These are phyloP conservation scores for Phytophthora hibernalis DNA, from an alignment of 352 stramenopile species.

Conservation along the genomic window DNA sequence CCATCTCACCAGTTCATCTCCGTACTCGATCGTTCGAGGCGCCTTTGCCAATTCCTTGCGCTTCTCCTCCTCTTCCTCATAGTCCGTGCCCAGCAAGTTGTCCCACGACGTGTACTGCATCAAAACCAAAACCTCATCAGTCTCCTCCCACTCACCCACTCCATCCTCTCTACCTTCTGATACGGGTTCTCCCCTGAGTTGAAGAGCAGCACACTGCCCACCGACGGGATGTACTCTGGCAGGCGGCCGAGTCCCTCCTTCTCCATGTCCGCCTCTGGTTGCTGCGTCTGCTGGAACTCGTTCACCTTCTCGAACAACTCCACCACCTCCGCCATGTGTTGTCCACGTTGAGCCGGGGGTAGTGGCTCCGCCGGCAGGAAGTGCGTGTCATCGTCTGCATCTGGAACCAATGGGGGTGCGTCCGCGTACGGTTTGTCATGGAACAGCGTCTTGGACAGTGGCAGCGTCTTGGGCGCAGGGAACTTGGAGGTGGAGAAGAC, in stretches of 20 bases:
- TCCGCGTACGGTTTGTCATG: slow-evolving; percentile 87
- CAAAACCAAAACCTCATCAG: slow-evolving; percentile 10
- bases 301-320: slow-evolving; percentile 90
- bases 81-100: slow-evolving; percentile 86
- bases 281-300: slow-evolving; percentile 72
- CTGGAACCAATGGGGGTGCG: slow-evolving; percentile 65
- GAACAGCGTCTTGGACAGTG: slow-evolving; percentile 80
- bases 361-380: slow-evolving; percentile 83
- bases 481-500: slow-evolving; percentile 92
- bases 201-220: slow-evolving; percentile 87
- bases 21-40: slow-evolving; percentile 81
- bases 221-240: slow-evolving; percentile 83
- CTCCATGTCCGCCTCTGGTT: slow-evolving; percentile 82
- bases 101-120: slow-evolving; percentile 89
- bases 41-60: slow-evolving; percentile 83
- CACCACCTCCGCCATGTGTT: slow-evolving; percentile 83
- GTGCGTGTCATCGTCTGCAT: slow-evolving; percentile 81
- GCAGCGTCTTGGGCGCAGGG: slow-evolving; percentile 74
- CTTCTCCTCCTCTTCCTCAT: slow-evolving; percentile 89
- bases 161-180: slow-evolving; percentile 65
- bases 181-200: slow-evolving; percentile 91
- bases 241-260: slow-evolving; percentile 82
- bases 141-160: not conserved
- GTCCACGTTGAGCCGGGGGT: slow-evolving; percentile 70
- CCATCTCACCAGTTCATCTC: slow-evolving; percentile 70